Base-by-base conservation (phyloP, 768 basidiomycete species). In the Boletus patriciae region DNA sequence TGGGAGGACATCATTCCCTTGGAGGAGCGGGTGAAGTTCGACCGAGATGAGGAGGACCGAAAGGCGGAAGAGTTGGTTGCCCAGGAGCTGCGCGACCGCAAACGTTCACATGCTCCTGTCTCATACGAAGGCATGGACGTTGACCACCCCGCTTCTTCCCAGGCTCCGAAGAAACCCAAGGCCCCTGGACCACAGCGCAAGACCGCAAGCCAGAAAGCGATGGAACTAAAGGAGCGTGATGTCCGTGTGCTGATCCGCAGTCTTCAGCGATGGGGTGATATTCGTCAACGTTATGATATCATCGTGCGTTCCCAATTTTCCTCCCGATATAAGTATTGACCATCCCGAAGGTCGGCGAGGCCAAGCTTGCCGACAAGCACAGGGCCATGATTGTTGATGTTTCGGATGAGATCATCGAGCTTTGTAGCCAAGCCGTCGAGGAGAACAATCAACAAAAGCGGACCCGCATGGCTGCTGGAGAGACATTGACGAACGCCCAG, bases 1-100 rank as follows among this genome's bases (percentile, higher is more conserved):
- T 99, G 97, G 97, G 97, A 99, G 69, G 97, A 98, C 59, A 98
- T 99, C 73, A 98, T 99, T 64, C 97, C 97, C 18, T 71, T 90
- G 10, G 94, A 95, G 23, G 94, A 94, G 66, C 87, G 97, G 7
- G 85, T 88, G 71, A 86, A 84, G 69, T 84, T 88, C 43, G 93
- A 93, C 58, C 81, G 82, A 29, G 94, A 95, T 61, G 88, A 92
- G 57, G 87, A 88, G 58, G 80, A 87, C 55, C 79, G 83, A 55
- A 86, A 85, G 65, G 83, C 82, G 37, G 88, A 92, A 64, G 89
- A 93, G 57, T 67, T 86, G 55, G 80, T 77, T 47, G 76, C 87
- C 8, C 83, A 85, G 60, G 88, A 90, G 55, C 79, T 84, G 40
- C 81, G 87, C 55, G 83, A 86, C 62, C 77, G 90, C 60, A 97